Conservation (phyloP, 495 filamentous ascomycete species). For the Tuber indicum region DNA sequence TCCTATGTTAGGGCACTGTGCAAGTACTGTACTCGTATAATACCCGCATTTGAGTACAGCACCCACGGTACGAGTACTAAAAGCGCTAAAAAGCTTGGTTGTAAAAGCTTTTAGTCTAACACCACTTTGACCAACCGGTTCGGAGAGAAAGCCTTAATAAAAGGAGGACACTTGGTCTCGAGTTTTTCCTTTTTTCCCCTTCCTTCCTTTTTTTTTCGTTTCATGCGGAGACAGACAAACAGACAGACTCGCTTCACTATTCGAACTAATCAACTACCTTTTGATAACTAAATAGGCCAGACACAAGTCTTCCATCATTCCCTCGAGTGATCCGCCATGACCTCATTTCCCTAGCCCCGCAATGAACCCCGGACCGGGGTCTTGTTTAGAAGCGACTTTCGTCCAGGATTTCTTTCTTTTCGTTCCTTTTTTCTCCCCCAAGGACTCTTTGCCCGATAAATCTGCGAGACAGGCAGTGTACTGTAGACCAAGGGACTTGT, state of each 20-base stretch:
- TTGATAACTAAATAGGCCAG: too few relatives aligned
- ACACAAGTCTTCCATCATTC: neutral
- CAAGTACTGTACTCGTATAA: too few relatives aligned
- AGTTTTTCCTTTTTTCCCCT: neutral
- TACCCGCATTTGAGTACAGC: too few relatives aligned
- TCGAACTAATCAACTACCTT: neutral
- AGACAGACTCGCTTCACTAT: neutral
- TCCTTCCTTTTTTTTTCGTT: neutral
- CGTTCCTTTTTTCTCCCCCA: neutral
- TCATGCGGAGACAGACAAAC: neutral
- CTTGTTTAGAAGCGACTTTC: neutral
- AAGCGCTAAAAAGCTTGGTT: neutral
- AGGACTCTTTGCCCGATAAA: neutral
- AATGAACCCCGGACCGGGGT: neutral
- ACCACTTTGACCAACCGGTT: neutral
- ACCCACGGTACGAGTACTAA: neutral
- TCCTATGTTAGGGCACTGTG: too few relatives aligned
- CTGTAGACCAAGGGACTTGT: neutral
- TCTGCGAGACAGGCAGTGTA: neutral
- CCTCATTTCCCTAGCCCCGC: neutral
- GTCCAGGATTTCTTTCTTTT: neutral
- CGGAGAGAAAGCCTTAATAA: neutral
- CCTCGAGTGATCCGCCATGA: neutral
- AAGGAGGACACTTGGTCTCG: neutral
- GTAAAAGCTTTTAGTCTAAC: neutral